Base-by-base conservation (phyloP, 2,329 filamentous ascomycete genomes). In the Metarhizium album region DNA sequence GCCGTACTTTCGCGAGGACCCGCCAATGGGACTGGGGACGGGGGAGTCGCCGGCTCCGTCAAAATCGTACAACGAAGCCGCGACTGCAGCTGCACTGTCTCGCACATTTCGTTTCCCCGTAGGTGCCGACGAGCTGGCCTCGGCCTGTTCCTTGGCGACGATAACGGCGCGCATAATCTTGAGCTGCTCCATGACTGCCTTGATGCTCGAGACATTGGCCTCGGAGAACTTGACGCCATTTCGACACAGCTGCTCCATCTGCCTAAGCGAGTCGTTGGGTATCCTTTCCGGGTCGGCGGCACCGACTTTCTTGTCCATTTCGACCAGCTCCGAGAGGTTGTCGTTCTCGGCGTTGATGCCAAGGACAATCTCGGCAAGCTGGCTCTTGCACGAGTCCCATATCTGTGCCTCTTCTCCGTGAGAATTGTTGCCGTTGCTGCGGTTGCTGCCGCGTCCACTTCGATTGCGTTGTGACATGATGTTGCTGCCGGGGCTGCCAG, bases 391-490 rank as follows among this genome's bases (percentile, higher is more conserved):
- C 1, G 60, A 56, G 33, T 72, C 69, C 71, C 71, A 74, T 5
- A 73, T 65, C 45, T 69, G 63, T 8, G 64, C 67, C 56, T 74
- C 71, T 54, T 74, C 71, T 27, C 71, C 71, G 31, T 70, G 67
- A 7, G 64, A 40, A 33, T 54, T 57, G 53, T 67, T 65, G 24
- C 69, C 68, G 46, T 70, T 72, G 60, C 70, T 73, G 42, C 70
- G 67, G 60, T 69, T 70, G 40, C 68, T 70, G 38, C 69, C 70
- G 54, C 70, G 70, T 48, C 68, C 69, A 57, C 69, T 71, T 50
- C 71, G 68, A 53, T 70, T 71, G 53, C 70, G 65, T 59, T 72
- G 70, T 42, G 70, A 71, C 70, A 72, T 73, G 49, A 58, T 49
- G 48, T 9, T 42, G 38, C 47, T 47, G 23, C 38, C 24, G 14